Evolutionary conservation across 129 eudicot species (phyloP).

Genomic region (Logfia minima): DNA sequence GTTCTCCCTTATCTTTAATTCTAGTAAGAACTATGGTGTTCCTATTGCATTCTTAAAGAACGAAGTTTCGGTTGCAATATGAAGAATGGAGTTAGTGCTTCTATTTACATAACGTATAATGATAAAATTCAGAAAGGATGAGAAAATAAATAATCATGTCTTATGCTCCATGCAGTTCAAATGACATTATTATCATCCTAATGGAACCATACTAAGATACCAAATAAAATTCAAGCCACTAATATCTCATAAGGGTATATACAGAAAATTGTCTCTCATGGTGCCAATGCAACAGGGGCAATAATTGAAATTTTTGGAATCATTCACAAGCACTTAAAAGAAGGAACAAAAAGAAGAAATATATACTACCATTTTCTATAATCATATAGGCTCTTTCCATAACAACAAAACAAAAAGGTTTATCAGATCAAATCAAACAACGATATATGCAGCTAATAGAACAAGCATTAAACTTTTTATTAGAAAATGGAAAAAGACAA

Average conservation of each 20-base stretch:
- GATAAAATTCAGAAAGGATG: background rate
- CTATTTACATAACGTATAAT: background rate
- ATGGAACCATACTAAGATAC: background rate
- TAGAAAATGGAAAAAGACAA: background rate
- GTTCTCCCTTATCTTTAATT: background rate
- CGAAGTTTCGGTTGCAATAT: background rate
- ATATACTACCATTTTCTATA: background rate
- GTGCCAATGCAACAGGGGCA: background rate
- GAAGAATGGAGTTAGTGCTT: background rate
- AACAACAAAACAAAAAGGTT: background rate
- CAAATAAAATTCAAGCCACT: conserved; percentile 17
- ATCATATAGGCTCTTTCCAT: background rate
- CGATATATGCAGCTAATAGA: background rate
- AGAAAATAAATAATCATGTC: background rate
- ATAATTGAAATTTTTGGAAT: conserved; percentile 13
- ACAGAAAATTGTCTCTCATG: conserved; percentile 9
- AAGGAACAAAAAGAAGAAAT: background rate
- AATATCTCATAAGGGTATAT: background rate
- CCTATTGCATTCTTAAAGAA: background rate
- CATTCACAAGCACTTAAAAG: conserved; percentile 22
- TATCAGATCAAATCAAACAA: background rate
- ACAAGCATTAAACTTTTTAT: background rate
- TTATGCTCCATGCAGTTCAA: conserved; percentile 17
- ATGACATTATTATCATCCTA: background rate
- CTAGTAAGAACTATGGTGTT: background rate